These are phyloP conservation scores for Rosa multiflora DNA, from an alignment of 306 rosid species.

Conservation along the genomic window DNA sequence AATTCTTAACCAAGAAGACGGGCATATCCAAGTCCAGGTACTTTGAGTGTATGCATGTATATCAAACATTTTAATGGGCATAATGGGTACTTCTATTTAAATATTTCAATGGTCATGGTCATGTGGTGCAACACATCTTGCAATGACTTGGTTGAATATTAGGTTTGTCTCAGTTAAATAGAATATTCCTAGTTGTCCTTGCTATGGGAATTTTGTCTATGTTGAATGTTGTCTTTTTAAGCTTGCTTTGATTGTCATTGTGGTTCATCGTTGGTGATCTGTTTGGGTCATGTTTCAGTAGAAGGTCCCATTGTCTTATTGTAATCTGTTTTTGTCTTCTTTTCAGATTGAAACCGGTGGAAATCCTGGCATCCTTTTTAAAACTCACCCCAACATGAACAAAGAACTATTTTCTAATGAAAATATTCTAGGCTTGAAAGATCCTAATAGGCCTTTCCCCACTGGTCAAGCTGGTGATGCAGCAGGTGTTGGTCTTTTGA, in stretches of 20 bases:
- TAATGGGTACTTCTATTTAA: background rate
- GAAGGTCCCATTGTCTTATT: slow-evolving; percentile 6
- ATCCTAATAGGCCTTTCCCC: slow-evolving; percentile 88
- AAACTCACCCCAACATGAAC: slow-evolving; percentile 97
- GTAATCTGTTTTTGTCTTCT: background rate
- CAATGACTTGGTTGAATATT: background rate
- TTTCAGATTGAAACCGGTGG: slow-evolving; percentile 85
- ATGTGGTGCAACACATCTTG: background rate
- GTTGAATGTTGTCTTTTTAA: background rate
- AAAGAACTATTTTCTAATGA: slow-evolving; percentile 87
- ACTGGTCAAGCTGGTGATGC: slow-evolving; percentile 83
- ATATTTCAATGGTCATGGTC: background rate
- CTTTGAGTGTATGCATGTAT: background rate
- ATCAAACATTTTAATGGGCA: background rate
- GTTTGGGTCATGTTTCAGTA: slow-evolving; percentile 4
- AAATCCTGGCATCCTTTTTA: slow-evolving; percentile 78
- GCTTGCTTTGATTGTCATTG: background rate
- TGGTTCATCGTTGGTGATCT: background rate
- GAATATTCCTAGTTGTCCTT: background rate
- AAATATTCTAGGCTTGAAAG: slow-evolving; percentile 64
- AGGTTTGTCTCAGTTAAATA: background rate
- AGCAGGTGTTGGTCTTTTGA: slow-evolving; percentile 78
- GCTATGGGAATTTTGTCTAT: background rate
- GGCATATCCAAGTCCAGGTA: slow-evolving; percentile 89
- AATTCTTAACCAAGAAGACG: slow-evolving; percentile 88